Evolutionary conservation across 2,329 filamentous ascomycete species (phyloP).

Genomic region (Aspergillus ochraceus): DNA sequence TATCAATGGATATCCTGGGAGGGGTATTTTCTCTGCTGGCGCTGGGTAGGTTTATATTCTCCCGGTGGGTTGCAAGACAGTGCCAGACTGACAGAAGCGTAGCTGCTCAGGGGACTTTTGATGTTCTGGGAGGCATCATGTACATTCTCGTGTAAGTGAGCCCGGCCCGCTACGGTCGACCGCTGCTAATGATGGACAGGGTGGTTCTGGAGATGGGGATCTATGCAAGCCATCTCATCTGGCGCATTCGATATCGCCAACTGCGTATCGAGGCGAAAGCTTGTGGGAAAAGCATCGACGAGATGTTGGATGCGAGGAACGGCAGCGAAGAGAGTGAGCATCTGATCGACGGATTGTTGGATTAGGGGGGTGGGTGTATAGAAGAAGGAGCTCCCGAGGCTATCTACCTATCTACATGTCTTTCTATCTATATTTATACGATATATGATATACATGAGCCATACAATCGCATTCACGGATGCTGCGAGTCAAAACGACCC

Average conservation of each 20-base stretch:
- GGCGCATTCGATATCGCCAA: constrained; percentile 57
- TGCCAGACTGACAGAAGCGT: constrained; percentile 15
- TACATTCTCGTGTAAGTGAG: constrained; percentile 60
- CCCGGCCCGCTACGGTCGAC: neutral
- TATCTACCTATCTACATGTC: neutral
- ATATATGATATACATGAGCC: neutral
- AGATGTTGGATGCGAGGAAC: constrained; percentile 40
- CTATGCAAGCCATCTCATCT: constrained; percentile 59
- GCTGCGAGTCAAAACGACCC: too few species aligned
- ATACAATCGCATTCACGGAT: neutral
- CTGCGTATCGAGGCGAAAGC: constrained; percentile 54
- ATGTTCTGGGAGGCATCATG: constrained; percentile 59
- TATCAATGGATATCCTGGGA: constrained; percentile 60
- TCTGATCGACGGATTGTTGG: neutral
- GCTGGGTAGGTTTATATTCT: constrained; percentile 46
- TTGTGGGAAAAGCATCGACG: constrained; percentile 56
- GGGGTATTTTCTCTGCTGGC: constrained; percentile 66
- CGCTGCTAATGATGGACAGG: constrained; percentile 32
- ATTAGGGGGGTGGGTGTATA: neutral
- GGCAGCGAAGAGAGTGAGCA: neutral
- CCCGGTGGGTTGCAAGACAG: neutral
- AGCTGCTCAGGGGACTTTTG: constrained; percentile 63
- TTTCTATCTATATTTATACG: neutral
- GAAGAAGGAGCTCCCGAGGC: neutral
- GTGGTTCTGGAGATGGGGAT: constrained; percentile 61